Base-by-base conservation (phyloP, 352 stramenopile species). In the Pythium aristosporum region DNA sequence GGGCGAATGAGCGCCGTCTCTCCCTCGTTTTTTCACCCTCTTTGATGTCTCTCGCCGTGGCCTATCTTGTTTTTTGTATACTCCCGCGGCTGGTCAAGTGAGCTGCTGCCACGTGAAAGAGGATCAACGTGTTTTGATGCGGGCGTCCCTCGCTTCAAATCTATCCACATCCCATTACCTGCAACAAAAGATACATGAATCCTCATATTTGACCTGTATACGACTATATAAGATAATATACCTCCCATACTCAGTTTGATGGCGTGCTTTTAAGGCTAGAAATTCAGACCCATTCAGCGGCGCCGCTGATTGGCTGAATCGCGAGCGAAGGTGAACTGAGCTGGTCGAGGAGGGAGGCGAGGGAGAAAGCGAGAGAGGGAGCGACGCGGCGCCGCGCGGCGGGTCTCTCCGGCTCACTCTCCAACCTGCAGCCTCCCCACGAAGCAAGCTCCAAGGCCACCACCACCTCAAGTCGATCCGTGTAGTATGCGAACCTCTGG, bases 401-500 rank as follows among this genome's bases (percentile, higher is more conserved):
- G 25, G 41, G 13, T 82, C 6, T 42, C 71, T 87, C 48, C 82
- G 73, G 41, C 67, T 85, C 59, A 66, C 51, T 54, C 49, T 60
- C 49, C 50, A 66, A 60, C 61, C 44, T 62, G 61, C 61, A 56
- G 61, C 60, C 41, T 39, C 20, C 43, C 6, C 59, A 54, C 8
- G 23, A 49, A 54, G 60, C 32, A 39, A 39, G 34, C 34, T 39
- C 25, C n/a, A 41, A 30, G 37, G 20, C 32, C 21, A 59, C 49
- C 5, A 30, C 43, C 39, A 44, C 9, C 54, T 41, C 54, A 18
- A 50, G 13, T 21, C 23, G 23, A 36, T 36, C 25, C 25, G 25
- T 30, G 25, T 30, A 77, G 16, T n/a, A 92, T 92, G 83, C 77
- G 75, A 60, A 82, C 83, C 59, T 76, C 75, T 23, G 63, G 63